Evolutionary conservation across 2,329 filamentous ascomycete species (phyloP).

Genomic region (Graphium sp.): DNA sequence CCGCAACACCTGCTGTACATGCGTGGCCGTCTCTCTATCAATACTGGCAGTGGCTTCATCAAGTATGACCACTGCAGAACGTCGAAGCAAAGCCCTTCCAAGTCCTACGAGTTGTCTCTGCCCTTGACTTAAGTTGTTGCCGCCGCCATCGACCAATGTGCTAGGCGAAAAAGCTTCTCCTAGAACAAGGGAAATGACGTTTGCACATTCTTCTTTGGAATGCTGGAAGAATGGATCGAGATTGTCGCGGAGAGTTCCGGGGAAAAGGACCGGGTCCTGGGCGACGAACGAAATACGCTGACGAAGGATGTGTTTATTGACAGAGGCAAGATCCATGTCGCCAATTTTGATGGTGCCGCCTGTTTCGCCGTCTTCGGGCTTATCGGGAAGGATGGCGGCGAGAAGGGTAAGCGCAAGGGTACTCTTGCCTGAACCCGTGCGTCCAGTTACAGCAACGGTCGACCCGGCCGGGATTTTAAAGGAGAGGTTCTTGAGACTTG

Average conservation of each 20-base stretch:
- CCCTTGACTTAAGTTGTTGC: slow-evolving; percentile 44
- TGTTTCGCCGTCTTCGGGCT: slow-evolving; percentile 5
- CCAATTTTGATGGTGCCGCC: slow-evolving; percentile 37
- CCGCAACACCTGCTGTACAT: slow-evolving; percentile 39
- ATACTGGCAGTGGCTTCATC: slow-evolving; percentile 50
- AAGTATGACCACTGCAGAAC: slow-evolving; percentile 43
- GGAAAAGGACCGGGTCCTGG: slow-evolving; percentile 46
- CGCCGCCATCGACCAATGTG: slow-evolving; percentile 38
- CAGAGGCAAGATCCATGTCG: slow-evolving; percentile 27
- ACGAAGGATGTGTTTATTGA: slow-evolving; percentile 38
- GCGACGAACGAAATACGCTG: slow-evolving; percentile 45
- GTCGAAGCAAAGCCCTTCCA: slow-evolving; percentile 39
- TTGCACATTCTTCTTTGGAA: slow-evolving; percentile 30
- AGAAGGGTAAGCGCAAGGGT: slow-evolving; percentile 48
- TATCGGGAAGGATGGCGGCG: slow-evolving; percentile 30
- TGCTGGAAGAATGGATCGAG: slow-evolving; percentile 50
- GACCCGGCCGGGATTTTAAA: slow-evolving; percentile 54
- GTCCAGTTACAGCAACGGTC: slow-evolving; percentile 54
- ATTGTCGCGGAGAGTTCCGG: slow-evolving; percentile 42
- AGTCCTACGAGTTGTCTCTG: slow-evolving; percentile 47
- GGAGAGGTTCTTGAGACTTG: slow-evolving; percentile 50
- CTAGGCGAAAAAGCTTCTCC: slow-evolving; percentile 26
- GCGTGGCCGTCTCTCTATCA: slow-evolving; percentile 38
- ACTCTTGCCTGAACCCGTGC: slow-evolving; percentile 78
- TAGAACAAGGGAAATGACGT: slow-evolving; percentile 42